phyloP scores from a whole-genome alignment of 768 basidiomycete species.

The Psilocybe cyanescens region DNA sequence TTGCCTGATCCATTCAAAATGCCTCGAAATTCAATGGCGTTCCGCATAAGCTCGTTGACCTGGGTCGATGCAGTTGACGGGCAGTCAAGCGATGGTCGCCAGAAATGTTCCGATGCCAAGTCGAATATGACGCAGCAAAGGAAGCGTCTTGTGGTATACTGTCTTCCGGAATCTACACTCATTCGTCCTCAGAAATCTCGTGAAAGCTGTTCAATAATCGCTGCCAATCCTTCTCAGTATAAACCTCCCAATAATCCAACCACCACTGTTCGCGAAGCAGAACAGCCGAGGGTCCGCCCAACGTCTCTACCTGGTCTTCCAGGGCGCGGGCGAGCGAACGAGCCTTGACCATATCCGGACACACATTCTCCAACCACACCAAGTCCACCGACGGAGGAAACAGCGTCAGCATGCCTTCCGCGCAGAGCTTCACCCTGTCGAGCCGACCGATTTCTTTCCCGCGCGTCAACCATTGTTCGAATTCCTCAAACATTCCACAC shows the following conservation, averaged over 20 bases:
- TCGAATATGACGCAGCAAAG: no score
- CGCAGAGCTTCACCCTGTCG: conserved; percentile 33
- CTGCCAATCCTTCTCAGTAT: conserved; percentile 26
- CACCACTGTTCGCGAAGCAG: conserved; percentile 24
- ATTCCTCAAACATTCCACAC: conserved; percentile 28
- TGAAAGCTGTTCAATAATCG: conserved; percentile 19
- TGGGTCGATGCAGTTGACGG: no score
- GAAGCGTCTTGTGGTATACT: no score
- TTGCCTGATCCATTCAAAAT: no score
- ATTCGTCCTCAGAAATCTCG: background rate
- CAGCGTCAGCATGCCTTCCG: conserved; percentile 32
- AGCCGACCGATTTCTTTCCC: conserved; percentile 26
- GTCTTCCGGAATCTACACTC: no score
- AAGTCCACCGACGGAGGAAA: conserved; percentile 25
- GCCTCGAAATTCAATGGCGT: no score
- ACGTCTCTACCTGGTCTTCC: conserved; percentile 16
- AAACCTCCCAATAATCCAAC: conserved; percentile 30
- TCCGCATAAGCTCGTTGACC: no score
- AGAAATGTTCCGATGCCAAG: no score
- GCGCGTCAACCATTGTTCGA: conserved; percentile 27
- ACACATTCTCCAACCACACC: conserved; percentile 17
- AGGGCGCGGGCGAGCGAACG: conserved; percentile 18
- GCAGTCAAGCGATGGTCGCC: no score
- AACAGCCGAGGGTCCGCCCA: conserved; percentile 26
- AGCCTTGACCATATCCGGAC: conserved; percentile 26